These are phyloP conservation scores for Teunomyces aglyptinius DNA, from an alignment of 805 yeast genomes.

Conservation along the genomic window DNA sequence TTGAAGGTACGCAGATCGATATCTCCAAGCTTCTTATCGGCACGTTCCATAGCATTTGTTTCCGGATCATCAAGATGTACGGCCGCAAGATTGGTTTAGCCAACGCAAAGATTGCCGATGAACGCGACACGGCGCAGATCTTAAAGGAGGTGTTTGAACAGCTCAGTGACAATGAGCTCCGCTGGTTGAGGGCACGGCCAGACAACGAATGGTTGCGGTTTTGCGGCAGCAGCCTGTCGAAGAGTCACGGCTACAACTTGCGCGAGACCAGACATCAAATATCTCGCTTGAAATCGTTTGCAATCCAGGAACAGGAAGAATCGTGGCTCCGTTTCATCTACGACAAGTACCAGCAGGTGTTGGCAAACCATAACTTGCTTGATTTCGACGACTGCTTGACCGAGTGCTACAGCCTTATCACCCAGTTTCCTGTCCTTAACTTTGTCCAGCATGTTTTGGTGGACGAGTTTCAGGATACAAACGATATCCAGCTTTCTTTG, in stretches of 20 bases:
- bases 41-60: constrained; percentile 86
- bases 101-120: constrained; percentile 59
- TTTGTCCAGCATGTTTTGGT: constrained; percentile 70
- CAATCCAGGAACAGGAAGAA: constrained; percentile 35
- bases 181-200: constrained; percentile 11
- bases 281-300: constrained; percentile 57
- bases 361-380: constrained; percentile 43
- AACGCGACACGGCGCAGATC: constrained; percentile 53
- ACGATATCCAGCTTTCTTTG: constrained; percentile 68
- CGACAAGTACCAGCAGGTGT: constrained; percentile 48
- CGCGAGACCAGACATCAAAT: constrained; percentile 44
- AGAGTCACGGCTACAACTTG: constrained; percentile 36
- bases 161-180: constrained; percentile 18
- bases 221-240: constrained; percentile 9
- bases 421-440: constrained; percentile 44
- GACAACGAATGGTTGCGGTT: constrained; percentile 14
- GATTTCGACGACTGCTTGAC: constrained; percentile 87
- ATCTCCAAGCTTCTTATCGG: constrained; percentile 62
- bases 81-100: constrained; percentile 50
- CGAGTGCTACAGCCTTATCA: constrained; percentile 50
- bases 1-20: constrained; percentile 35
- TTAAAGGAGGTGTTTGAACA: constrained; percentile 40
- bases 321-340: constrained; percentile 38
- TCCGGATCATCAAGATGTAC: constrained; percentile 51
- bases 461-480: constrained; percentile 96